Percentiles rank a stretch among this genome's conserved stretches.
phyloP scores from a whole-genome alignment of 2,329 filamentous ascomycete genomes.

The Colletotrichum sp. region DNA sequence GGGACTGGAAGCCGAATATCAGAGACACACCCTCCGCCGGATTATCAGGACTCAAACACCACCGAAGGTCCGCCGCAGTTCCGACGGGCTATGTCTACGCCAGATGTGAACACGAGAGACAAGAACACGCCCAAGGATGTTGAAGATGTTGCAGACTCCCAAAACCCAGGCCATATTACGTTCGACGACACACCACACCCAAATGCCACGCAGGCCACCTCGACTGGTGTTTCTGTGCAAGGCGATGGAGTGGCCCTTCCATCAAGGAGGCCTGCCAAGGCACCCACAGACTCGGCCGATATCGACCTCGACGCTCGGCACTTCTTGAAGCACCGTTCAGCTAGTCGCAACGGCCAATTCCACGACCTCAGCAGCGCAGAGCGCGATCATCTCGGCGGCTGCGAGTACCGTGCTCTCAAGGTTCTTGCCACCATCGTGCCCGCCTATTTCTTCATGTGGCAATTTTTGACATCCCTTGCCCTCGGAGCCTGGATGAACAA shows the following conservation, averaged over 20 bases:
- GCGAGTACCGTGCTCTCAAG: conserved; percentile 67
- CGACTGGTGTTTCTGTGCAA: background rate
- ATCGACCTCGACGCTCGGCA: background rate
- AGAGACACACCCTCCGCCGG: background rate
- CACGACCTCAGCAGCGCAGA: conserved; percentile 57
- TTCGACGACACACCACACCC: background rate
- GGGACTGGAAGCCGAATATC: background rate
- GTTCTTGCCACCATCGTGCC: conserved; percentile 65
- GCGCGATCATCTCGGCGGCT: conserved; percentile 63
- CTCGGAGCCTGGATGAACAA: conserved; percentile 67
- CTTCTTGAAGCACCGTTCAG: background rate
- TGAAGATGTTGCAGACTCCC: background rate
- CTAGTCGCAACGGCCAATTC: conserved; percentile 59
- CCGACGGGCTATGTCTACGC: background rate
- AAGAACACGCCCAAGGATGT: background rate
- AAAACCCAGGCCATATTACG: background rate
- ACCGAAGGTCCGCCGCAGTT: background rate
- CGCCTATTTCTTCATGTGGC: conserved; percentile 64
- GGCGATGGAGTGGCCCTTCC: background rate
- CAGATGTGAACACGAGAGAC: background rate
- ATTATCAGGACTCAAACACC: background rate
- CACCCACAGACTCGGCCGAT: conserved; percentile 21
- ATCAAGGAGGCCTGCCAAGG: conserved; percentile 31
- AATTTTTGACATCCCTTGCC: conserved; percentile 61
- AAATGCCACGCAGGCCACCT: background rate